Base-by-base conservation (phyloP, 805 yeast genomes). In the Candida orba region DNA sequence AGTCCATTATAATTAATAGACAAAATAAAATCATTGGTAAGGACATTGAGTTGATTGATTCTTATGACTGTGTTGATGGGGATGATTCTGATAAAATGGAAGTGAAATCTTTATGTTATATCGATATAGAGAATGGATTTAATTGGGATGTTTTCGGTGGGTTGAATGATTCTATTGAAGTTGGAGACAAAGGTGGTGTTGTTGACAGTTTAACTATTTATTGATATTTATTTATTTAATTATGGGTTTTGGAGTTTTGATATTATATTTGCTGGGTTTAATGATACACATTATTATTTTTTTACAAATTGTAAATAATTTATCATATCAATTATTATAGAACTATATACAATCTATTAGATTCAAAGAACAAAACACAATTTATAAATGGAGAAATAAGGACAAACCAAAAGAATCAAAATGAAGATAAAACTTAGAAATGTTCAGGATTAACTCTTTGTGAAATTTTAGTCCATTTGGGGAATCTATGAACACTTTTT, bases 391-490 rank as follows among this genome's bases (percentile, higher is more conserved):
- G 13, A 27, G 13, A 10, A 10, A 3, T 8, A 22, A 39, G 25
- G 34, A 24, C 10, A 29, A 6, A 23, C 29, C 14, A n/a, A 2
- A 30, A 13, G 6, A 30, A 30, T 13, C 32, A n/a, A 13, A 30
- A 13, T n/a, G 23, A 15, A 23, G 20, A 32, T n/a, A 3, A 23
- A 17, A 31, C 45, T n/a, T 38, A 55, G 48, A 54, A 57, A 43
- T 52, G 46, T 36, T 56, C 73, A 37, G 96, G 96, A 58, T 85
- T 84, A 46, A 75, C 79, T 69, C 96, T 80, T 63, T 81, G 74
- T 8, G 95, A 78, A 49, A 78, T 62, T 68, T 82, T 88, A 43
- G 97, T 89, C 95, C 96, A 89, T 60, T 89, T 86, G 18, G 96
- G 96, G 36, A 83, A 84, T 63, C 79, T 67, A 59, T 91, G 98